Evolutionary conservation across 139 green algal species (phyloP).

Genomic region (Dunaliella primolecta): DNA sequence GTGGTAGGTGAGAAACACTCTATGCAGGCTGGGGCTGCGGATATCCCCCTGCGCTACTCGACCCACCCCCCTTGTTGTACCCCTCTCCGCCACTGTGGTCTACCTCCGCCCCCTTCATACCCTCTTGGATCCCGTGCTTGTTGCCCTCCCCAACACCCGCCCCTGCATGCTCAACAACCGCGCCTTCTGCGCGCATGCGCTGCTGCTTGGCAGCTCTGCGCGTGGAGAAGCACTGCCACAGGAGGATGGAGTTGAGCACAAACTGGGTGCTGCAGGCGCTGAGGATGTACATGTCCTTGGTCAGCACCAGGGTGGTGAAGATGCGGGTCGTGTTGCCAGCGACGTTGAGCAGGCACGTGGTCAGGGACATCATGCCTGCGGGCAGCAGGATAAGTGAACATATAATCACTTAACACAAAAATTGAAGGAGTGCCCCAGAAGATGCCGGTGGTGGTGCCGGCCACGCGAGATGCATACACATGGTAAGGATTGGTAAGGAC

Average conservation of each 20-base stretch:
- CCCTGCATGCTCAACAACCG: no score
- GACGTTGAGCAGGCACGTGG: slow-evolving; percentile 66
- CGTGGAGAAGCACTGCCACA: slow-evolving; percentile 3
- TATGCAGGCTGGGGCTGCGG: no score
- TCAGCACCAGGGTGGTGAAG: slow-evolving; percentile 74
- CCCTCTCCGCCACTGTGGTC: not conserved
- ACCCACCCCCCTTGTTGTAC: not conserved
- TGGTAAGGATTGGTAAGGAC: no score
- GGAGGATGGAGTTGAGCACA: not conserved
- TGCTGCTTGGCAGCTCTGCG: not conserved
- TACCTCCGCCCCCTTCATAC: no score
- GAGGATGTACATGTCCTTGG: slow-evolving; percentile 39
- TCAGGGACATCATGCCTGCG: slow-evolving; percentile 63
- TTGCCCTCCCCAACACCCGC: no score
- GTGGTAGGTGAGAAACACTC: no score
- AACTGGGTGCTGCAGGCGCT: slow-evolving; percentile 20
- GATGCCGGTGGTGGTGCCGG: not conserved
- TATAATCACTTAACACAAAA: not conserved
- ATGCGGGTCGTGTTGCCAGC: slow-evolving; percentile 61
- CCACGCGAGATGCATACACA: no score
- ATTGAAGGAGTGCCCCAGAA: not conserved
- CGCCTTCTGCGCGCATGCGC: not conserved
- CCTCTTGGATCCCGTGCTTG: no score
- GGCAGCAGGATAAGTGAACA: not conserved
- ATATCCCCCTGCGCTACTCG: not conserved